These are phyloP conservation scores for Boletus fagicola DNA, from an alignment of 768 basidiomycete species.

Conservation along the genomic window DNA sequence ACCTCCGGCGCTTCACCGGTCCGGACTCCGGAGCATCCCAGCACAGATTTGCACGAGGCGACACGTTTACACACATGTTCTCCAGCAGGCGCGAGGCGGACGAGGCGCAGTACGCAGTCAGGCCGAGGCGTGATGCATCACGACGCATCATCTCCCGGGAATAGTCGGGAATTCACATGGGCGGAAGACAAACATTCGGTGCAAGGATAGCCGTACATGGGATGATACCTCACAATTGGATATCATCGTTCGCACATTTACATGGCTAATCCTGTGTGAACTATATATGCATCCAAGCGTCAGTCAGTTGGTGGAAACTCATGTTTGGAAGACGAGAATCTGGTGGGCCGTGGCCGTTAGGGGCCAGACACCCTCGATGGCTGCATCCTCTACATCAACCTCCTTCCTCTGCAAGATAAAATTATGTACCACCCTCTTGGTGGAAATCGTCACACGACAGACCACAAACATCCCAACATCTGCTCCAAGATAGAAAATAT, in stretches of 20 bases:
- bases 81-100: conserved; percentile 5
- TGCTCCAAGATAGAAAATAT: conserved; percentile 31
- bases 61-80: conserved; percentile 9
- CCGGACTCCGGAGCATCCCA: background rate
- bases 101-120: conserved; percentile 1
- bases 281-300: background rate
- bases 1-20: background rate
- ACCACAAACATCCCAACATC: conserved; percentile 29
- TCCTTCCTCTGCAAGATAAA: conserved; percentile 33
- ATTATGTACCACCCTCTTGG: conserved; percentile 27
- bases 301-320: background rate
- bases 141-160: background rate
- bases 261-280: background rate
- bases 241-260: background rate
- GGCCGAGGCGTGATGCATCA: background rate
- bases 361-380: conserved; percentile 30
- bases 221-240: background rate
- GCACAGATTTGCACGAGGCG: conserved; percentile 3
- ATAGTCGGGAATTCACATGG: background rate
- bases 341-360: conserved; percentile 31
- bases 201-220: background rate
- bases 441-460: conserved; percentile 19
- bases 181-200: background rate
- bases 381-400: conserved; percentile 29
- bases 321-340: conserved; percentile 30